A percentile compares a stretch with the other conserved stretches of the same genome.
Evolutionary conservation across 1,284 basidiomycete genomes (phyloP).

Genomic region (Vanrija sp.): DNA sequence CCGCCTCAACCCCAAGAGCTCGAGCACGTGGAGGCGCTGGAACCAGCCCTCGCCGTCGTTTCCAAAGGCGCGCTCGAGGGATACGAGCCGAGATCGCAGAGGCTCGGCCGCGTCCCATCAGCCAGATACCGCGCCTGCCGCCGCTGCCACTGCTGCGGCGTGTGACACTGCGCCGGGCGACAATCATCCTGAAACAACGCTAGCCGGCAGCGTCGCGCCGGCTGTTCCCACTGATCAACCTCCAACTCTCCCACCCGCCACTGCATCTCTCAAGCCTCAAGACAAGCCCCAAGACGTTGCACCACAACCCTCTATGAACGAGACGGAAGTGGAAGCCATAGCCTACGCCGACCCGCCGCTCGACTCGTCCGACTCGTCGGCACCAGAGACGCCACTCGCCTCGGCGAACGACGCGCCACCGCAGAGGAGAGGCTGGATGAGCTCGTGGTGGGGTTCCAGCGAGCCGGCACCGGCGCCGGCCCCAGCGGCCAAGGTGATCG

Average conservation of each 20-base stretch:
- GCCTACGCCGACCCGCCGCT: no score
- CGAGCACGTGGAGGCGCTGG: slow-evolving; percentile 40
- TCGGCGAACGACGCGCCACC: background rate
- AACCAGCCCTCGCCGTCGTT: slow-evolving; percentile 34
- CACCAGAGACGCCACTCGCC: background rate
- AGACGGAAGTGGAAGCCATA: no score
- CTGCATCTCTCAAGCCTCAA: background rate
- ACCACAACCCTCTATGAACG: background rate
- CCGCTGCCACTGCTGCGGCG: no score
- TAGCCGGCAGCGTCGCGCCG: background rate
- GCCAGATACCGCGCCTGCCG: background rate
- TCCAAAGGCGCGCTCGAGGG: slow-evolving; percentile 25
- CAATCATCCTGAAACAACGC: no score
- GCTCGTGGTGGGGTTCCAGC: no score
- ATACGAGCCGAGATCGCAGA: no score
- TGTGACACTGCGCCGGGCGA: no score
- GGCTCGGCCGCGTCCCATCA: background rate
- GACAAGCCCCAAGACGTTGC: background rate
- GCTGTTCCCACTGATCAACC: background rate
- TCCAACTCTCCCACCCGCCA: background rate
- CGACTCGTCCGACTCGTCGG: background rate
- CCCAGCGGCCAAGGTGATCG: no score
- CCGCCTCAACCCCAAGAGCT: slow-evolving; percentile 36
- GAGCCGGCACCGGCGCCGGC: no score
- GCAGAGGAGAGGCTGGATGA: no score